Conservation (phyloP, 2,329 filamentous ascomycete species). For the Trichoderma asperellum region DNA sequence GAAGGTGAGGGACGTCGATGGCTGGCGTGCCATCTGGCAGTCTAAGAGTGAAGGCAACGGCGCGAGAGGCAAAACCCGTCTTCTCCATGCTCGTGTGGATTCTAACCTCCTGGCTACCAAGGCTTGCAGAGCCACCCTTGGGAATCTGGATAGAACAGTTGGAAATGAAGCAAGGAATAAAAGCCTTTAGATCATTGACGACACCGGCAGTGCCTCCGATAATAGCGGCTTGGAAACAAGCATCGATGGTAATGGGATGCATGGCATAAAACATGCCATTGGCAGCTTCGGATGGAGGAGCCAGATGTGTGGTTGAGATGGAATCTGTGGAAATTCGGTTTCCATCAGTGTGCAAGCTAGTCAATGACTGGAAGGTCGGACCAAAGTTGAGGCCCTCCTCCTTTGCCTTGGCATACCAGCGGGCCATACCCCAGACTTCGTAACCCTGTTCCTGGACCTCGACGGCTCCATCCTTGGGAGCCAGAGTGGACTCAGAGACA, state of each 20-base stretch:
- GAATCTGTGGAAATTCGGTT: constrained; percentile 11
- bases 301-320: neutral
- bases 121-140: neutral
- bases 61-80: constrained; percentile 8
- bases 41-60: constrained; percentile 11
- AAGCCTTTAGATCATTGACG: neutral
- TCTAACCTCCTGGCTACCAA: neutral
- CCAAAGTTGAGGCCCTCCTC: constrained; percentile 24
- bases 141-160: constrained; percentile 9
- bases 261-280: constrained; percentile 17
- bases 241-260: constrained; percentile 15
- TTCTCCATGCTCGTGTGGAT: constrained; percentile 23
- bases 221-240: constrained; percentile 17
- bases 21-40: constrained; percentile 8
- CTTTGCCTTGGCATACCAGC: constrained; percentile 17
- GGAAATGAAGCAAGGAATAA: constrained; percentile 9
- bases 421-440: constrained; percentile 18
- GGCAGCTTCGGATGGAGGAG: neutral
- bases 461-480: constrained; percentile 1
- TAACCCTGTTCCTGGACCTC: neutral
- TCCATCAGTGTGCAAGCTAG: constrained; percentile 10
- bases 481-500: neutral
- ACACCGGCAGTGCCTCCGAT: constrained; percentile 18
- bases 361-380: constrained; percentile 5
- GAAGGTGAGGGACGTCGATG: constrained; percentile 4